Evolutionary conservation across 495 filamentous ascomycete genomes (phyloP), one percentile per base, ranked within the genome.

Genomic region (Durotheca rogersii): DNA sequence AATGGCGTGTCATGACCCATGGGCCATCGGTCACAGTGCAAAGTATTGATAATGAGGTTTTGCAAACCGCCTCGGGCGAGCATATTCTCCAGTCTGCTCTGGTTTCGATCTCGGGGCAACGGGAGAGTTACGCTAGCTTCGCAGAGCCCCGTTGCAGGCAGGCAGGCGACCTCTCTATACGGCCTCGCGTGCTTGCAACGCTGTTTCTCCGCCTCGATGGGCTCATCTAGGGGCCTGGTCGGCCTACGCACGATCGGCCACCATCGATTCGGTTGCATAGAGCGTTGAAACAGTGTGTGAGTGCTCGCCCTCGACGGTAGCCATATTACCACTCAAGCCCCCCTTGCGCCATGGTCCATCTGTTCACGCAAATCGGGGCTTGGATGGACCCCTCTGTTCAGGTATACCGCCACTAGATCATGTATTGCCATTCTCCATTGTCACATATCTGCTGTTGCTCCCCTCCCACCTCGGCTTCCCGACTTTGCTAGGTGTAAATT

Each of bases 291-390:
- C 60, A 62, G 45, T 51, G 40, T 58, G 53, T 55, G 16, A 46
- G 31, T 47, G 43, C 36, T 50, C 44, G 43, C 34, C 16, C 17
- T 49, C 41, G 40, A 47, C 37, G 39, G 25, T 47, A 45, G 30
- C 41, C 33, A n/a, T n/a, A n/a, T 21, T 41, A 48, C 40, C 32
- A 36, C 46, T 49, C 27, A 47, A 53, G 52, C 41, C 33, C 33
- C 62, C 62, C 62, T 66, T 66, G 60, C 62, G 56, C 56, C 59
- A 17, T 54, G 45, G 42, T 46, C 43, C 38, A 42, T 57, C 34
- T 56, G 48, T 30, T 36, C 42, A 38, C 41, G 44, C 39, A 20
- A 32, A 52, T 30, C 44, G 37, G 32, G 44, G 51, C 37, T 52
- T n/a, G 38, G 45, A 60, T 42, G 39, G 41, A 14, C 56, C 51